These are phyloP conservation scores for Pascua guehoae DNA, from an alignment of 1,284 basidiomycete genomes.

Conservation along the genomic window DNA sequence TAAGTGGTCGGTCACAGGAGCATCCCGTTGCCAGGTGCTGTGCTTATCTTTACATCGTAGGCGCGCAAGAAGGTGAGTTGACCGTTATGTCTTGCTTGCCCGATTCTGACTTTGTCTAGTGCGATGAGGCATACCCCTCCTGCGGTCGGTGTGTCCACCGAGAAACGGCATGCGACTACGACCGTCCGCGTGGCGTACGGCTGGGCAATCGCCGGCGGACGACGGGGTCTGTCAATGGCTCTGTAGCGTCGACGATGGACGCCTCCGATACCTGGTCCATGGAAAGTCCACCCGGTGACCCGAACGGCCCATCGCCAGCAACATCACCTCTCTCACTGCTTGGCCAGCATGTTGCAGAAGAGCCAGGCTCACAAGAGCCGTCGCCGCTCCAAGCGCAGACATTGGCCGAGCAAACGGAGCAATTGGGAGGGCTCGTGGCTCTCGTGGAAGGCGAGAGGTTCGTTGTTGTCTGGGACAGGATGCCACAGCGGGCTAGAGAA, in stretches of 20 bases:
- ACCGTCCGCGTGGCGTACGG: slow-evolving; percentile 10
- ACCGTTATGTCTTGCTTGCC: too few species aligned
- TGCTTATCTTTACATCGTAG: not conserved
- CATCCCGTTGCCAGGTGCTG: too few species aligned
- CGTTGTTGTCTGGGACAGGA: not conserved
- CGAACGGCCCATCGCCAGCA: too few species aligned
- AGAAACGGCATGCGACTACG: slow-evolving; percentile 10
- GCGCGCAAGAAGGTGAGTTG: slow-evolving; percentile 13
- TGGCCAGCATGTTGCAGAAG: too few species aligned
- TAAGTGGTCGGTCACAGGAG: not conserved
- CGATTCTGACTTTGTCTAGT: slow-evolving; percentile 3
- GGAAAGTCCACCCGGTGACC: too few species aligned
- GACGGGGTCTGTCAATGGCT: not conserved
- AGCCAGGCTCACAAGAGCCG: too few species aligned
- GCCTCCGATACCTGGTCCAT: too few species aligned
- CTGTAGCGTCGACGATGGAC: not conserved
- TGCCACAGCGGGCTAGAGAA: not conserved
- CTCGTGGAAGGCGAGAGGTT: not conserved
- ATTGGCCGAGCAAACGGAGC: too few species aligned
- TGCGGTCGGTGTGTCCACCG: slow-evolving; percentile 10
- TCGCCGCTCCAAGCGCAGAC: too few species aligned
- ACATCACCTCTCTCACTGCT: too few species aligned
- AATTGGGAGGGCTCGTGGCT: not conserved
- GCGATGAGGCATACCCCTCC: slow-evolving; percentile 9
- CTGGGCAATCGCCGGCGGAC: slow-evolving; percentile 7